Conservation (phyloP, 768 basidiomycete species). For the Phaeotremella skinneri region DNA sequence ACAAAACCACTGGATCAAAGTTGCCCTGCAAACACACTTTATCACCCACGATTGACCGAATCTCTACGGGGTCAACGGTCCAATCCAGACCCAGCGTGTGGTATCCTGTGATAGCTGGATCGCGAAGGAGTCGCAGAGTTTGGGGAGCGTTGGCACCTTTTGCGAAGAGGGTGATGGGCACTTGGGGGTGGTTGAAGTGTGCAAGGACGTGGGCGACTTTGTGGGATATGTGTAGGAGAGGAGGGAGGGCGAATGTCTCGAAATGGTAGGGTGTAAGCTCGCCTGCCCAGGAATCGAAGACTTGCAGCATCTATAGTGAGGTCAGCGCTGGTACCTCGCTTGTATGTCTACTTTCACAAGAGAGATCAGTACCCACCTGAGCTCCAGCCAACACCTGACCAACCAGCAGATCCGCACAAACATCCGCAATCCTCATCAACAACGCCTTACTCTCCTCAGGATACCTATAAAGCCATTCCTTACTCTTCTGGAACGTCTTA, state of each 20-base stretch:
- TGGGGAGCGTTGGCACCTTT: conserved; percentile 77
- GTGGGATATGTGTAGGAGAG: conserved; percentile 67
- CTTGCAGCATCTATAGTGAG: conserved; percentile 72
- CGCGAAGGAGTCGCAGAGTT: conserved; percentile 62
- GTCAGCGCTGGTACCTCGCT: background rate
- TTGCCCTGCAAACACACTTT: conserved; percentile 69
- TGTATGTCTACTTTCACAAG: no score
- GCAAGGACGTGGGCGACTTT: conserved; percentile 64
- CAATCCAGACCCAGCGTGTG: conserved; percentile 90
- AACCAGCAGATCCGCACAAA: conserved; percentile 84
- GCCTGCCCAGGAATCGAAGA: conserved; percentile 95
- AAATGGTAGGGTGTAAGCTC: conserved; percentile 90
- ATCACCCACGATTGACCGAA: conserved; percentile 61
- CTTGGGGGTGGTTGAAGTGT: conserved; percentile 58
- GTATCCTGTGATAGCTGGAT: conserved; percentile 63
- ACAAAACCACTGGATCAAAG: conserved; percentile 81
- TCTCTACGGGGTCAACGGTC: conserved; percentile 75
- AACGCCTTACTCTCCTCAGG: conserved; percentile 79
- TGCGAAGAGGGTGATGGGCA: conserved; percentile 88
- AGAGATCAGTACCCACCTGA: conserved; percentile 69
- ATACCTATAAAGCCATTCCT: conserved; percentile 90
- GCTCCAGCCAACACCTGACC: conserved; percentile 94
- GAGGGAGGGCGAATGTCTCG: conserved; percentile 74
- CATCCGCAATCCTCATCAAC: conserved; percentile 74
- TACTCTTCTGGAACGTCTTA: conserved; percentile 84